phyloP scores from a whole-genome alignment of 164 flowering plant genomes.

The Annona cherimola region DNA sequence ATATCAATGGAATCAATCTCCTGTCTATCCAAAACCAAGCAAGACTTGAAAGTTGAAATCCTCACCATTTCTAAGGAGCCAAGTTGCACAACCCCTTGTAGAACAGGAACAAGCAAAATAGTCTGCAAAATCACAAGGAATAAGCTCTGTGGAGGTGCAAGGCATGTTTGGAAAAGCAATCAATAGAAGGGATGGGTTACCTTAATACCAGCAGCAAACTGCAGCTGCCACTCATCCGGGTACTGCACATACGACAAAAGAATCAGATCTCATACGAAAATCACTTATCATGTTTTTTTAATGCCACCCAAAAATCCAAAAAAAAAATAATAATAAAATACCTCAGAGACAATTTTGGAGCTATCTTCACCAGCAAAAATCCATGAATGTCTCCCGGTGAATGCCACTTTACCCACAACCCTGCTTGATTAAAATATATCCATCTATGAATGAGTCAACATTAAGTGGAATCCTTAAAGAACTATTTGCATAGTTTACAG shows the following conservation, averaged over 20 bases:
- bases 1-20: neutral
- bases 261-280: constrained; percentile 1
- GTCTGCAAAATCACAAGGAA: constrained; percentile 49
- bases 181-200: constrained; percentile 26
- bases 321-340: neutral
- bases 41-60: constrained; percentile 3
- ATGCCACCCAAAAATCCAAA: too few relatives aligned
- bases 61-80: constrained; percentile 73
- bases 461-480: neutral
- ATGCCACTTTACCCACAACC: constrained; percentile 64
- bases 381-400: constrained; percentile 51
- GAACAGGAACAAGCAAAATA: constrained; percentile 70
- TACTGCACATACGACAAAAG: constrained; percentile 34
- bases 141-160: neutral
- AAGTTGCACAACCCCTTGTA: constrained; percentile 83
- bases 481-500: neutral
- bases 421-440: constrained; percentile 27
- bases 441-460: neutral
- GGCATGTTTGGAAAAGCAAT: neutral
- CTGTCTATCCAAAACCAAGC: neutral
- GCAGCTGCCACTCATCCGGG: constrained; percentile 62
- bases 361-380: constrained; percentile 27
- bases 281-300: too few relatives aligned
- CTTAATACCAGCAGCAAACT: constrained; percentile 73
- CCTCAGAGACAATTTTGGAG: constrained; percentile 36